Base-by-base conservation (phyloP, 73 alveolate species). In the Blepharisma japonicum region DNA sequence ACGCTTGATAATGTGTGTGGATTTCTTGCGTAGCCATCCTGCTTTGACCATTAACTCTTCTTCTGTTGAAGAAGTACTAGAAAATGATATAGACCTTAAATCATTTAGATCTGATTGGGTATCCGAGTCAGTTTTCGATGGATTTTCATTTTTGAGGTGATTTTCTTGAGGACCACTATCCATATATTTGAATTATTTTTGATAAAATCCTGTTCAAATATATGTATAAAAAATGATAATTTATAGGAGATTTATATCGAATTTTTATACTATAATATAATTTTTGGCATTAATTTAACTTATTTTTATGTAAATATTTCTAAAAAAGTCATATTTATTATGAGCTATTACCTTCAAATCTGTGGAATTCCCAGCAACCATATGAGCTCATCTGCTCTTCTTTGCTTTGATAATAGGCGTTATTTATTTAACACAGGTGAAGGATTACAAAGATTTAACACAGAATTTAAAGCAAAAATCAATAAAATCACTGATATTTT, bases 11-110 rank as follows among this genome's bases (percentile, higher is more conserved):
- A 70, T 1, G 11, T 14, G 18, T 9, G 56, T 70, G 11, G 80
- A 39, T n/a, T 45, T 18, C 42, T 70, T 70, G 11, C 27, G 66
- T 18, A 70, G 80, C 80, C 80, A 70, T 11, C 80, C 80, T 39
- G 32, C 32, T 39, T 39, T 70, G 2, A 18, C 39, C 23, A 39
- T n/a, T 20, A 61, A 39, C 74, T 23, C 66, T 61, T 9, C 39
- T 27, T 61, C 50, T 61, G 77, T 32, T 0, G 42, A 32, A 32
- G 42, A 32, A 32, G 42, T 32, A 32, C 42, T 32, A 32, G 42
- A 32, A 32, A 32, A 32, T 32, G 42, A 32, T 0, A 32, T 32
- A 32, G 42, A 32, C 42, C 42, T 32, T 32, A 32, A 32, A 3
- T 32, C 42, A 32, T 32, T 32, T 32, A 32, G 42, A 32, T 32